These are phyloP conservation scores for Melocanna baccifera DNA, from an alignment of 176 grass and related monocot genomes.

Conservation along the genomic window DNA sequence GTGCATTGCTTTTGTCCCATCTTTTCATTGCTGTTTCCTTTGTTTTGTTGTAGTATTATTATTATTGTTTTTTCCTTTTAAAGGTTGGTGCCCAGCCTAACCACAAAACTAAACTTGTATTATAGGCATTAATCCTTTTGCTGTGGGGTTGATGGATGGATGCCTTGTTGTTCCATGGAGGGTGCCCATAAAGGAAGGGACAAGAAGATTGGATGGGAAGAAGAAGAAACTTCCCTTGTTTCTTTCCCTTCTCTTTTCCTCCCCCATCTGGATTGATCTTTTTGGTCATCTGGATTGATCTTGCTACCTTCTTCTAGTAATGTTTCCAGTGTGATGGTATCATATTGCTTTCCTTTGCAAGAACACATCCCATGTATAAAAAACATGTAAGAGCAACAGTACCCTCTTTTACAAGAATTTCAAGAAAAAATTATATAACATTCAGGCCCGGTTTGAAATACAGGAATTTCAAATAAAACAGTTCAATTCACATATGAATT, in stretches of 20 bases:
- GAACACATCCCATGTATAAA: background rate
- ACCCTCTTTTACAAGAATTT: background rate
- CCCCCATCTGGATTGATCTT: background rate
- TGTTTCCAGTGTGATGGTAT: background rate
- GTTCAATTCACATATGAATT: no score
- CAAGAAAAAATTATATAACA: background rate
- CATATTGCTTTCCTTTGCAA: background rate
- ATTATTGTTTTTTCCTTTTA: background rate
- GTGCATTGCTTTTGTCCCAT: conserved; percentile 16
- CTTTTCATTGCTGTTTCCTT: conserved; percentile 10
- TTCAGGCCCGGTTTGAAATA: no score
- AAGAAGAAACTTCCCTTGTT: background rate
- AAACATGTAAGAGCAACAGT: background rate
- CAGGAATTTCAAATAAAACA: no score
- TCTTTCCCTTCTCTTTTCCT: background rate
- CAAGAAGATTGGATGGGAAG: background rate
- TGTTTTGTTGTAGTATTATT: background rate
- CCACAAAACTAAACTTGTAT: background rate
- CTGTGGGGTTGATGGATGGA: background rate
- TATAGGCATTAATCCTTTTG: background rate
- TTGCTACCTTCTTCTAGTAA: background rate
- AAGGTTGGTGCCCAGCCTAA: conserved; percentile 5
- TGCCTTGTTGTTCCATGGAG: conserved; percentile 19
- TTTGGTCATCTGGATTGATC: background rate
- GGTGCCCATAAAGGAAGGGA: conserved; percentile 33